Conservation (phyloP, 345 rosid species). For the Pistacia atlantica region DNA sequence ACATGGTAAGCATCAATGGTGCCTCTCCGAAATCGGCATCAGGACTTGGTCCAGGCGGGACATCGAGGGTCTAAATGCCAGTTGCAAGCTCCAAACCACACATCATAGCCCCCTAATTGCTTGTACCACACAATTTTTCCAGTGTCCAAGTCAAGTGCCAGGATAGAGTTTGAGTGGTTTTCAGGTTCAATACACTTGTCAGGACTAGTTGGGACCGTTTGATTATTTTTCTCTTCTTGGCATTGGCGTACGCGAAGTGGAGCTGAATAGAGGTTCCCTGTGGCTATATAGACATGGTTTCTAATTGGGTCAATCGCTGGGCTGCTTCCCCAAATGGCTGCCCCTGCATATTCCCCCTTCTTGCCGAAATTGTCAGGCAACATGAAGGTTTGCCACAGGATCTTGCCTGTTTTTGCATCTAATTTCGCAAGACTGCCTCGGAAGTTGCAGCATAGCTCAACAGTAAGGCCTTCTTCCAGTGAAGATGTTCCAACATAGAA, state of each 20-base stretch:
- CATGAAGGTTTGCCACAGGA: conserved; percentile 36
- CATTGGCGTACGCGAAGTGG: conserved; percentile 26
- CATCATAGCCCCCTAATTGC: conserved; percentile 38
- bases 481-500: conserved; percentile 33
- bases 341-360: conserved; percentile 28
- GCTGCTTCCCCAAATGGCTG: conserved; percentile 40
- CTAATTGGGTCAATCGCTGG: conserved; percentile 32
- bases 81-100: conserved; percentile 33
- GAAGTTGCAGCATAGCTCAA: conserved; percentile 31
- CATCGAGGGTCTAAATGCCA: conserved; percentile 21
- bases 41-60: conserved; percentile 33
- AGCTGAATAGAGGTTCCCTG: conserved; percentile 37
- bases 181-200: conserved; percentile 33
- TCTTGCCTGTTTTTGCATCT: conserved; percentile 13
- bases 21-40: conserved; percentile 43
- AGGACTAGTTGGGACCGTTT: conserved; percentile 12
- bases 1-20: conserved; percentile 29
- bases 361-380: conserved; percentile 25
- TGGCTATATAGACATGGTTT: conserved; percentile 36
- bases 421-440: conserved; percentile 31
- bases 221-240: conserved; percentile 34
- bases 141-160: conserved; percentile 26
- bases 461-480: conserved; percentile 22
- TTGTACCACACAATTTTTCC: conserved; percentile 27
- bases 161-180: conserved; percentile 29